Conservation (phyloP, 2,329 filamentous ascomycete species). For the Pseudogymnoascus sp. region DNA sequence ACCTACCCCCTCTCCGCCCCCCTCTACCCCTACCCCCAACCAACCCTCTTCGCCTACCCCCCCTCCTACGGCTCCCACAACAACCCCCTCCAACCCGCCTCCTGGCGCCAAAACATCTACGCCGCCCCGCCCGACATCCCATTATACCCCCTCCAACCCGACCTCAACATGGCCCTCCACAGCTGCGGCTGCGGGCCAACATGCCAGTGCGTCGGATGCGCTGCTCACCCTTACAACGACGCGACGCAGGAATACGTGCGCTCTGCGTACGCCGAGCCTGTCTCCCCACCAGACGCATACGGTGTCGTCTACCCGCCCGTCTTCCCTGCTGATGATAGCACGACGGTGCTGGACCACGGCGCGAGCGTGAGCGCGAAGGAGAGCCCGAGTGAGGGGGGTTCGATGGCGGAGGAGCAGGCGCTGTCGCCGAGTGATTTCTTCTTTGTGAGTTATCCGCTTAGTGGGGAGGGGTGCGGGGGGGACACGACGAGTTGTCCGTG, state of each 20-base stretch:
- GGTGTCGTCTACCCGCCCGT: slow-evolving; percentile 26
- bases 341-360: slow-evolving; percentile 38
- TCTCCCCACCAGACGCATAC: slow-evolving; percentile 22
- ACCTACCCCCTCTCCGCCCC: background rate
- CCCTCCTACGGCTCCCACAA: slow-evolving; percentile 47
- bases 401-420: slow-evolving; percentile 39
- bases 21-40: slow-evolving; percentile 30
- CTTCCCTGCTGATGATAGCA: slow-evolving; percentile 31
- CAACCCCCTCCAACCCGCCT: slow-evolving; percentile 46
- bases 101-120: slow-evolving; percentile 42
- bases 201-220: slow-evolving; percentile 61
- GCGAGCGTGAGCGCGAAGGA: background rate
- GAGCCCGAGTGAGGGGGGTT: background rate
- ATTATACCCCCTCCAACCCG: slow-evolving; percentile 12
- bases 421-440: slow-evolving; percentile 45
- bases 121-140: slow-evolving; percentile 24
- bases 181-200: slow-evolving; percentile 56
- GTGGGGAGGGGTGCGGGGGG: slow-evolving; percentile 39
- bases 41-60: slow-evolving; percentile 45
- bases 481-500: slow-evolving; percentile 46
- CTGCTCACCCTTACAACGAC: slow-evolving; percentile 59
- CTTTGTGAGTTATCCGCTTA: slow-evolving; percentile 48
- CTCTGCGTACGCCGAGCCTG: slow-evolving; percentile 32
- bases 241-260: slow-evolving; percentile 49
- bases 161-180: slow-evolving; percentile 33